Base-by-base conservation (phyloP, 257 asterid species). In the Eustoma russellianum region DNA sequence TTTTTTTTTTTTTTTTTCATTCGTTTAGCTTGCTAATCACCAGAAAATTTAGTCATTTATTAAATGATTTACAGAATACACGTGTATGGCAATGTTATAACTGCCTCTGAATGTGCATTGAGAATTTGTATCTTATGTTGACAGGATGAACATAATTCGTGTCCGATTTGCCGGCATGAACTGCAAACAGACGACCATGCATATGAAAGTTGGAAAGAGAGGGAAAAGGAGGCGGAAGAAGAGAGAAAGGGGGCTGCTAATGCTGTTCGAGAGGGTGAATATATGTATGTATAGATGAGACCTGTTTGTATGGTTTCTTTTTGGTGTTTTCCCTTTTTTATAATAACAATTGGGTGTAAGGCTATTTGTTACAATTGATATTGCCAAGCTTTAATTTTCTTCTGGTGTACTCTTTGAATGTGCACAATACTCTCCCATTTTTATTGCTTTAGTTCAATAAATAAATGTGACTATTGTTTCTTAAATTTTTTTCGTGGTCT, bases 241-340 rank as follows among this genome's bases (percentile, higher is more conserved):
- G 98, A 91, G 52, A 72, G 96, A 68, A 91, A 79, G 73, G 96
- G 98, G 6, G 96, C 96, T 12, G 98, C 98, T 19, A 91, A 91
- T 61, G 98, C 98, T 7, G 61, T 91, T 50, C 94, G 95, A 35
- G 98, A 77, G 45, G 98, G 98, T 47, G 98, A 87, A 69, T 91
- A 84, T 73, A 91, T 91, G 95, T 91, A 87, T 57, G 92, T 91
- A 51, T 89, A 83, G 78, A 45, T 18, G 13, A 1, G 24, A 18
- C 30, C 30, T 24, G 30, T 24, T 24, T 24, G 2, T 24, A 24
- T 4, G 3, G 30, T 24, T 24, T 24, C 30, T 24, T 1, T 24
- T 24, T 4, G 2, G 30, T 24, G 30, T 24, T 24, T 24, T 24
- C 30, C 30, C 43, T 38, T 38, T 38, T 38, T 38, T 2, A 38